Percentiles rank a stretch among this genome's conserved stretches.
Evolutionary conservation across 2,329 filamentous ascomycete species (phyloP).

Genomic region (Orbilia quercus): DNA sequence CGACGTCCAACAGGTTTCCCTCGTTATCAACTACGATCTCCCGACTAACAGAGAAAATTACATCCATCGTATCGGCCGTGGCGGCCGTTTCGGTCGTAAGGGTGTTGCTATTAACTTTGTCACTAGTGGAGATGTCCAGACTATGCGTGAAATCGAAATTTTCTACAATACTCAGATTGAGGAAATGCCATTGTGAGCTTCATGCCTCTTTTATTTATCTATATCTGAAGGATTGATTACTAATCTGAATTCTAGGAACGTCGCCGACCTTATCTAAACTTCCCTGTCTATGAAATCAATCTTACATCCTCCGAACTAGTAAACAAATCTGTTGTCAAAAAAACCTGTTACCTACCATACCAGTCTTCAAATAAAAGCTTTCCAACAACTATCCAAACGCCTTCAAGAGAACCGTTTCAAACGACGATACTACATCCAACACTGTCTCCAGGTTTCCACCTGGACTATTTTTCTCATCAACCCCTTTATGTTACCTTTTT

Average conservation of each 20-base stretch:
- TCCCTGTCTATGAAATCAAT: not conserved
- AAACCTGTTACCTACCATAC: conserved; percentile 2
- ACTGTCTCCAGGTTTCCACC: not conserved
- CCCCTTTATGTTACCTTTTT: conserved; percentile 17
- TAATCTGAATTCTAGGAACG: conserved; percentile 66
- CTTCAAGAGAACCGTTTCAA: not conserved
- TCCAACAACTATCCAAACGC: conserved; percentile 18
- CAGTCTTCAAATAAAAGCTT: conserved; percentile 4
- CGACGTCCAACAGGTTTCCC: conserved; percentile 98
- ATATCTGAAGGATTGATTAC: not conserved
- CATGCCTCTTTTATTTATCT: conserved; percentile 59
- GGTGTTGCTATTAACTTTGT: conserved; percentile 99
- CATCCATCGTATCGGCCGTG: conserved; percentile 99
- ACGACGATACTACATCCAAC: not conserved
- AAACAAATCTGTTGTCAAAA: not conserved
- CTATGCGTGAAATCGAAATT: conserved; percentile 99
- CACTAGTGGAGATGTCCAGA: conserved; percentile 97
- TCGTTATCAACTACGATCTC: conserved; percentile 99
- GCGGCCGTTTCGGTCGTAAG: conserved; percentile 99
- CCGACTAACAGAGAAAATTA: conserved; percentile 99
- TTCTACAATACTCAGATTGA: conserved; percentile 99
- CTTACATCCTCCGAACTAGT: not conserved
- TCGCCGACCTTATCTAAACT: conserved; percentile 77
- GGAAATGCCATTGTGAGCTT: conserved; percentile 98
- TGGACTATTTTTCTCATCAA: conserved; percentile 9